A percentile compares a stretch with the other conserved stretches of the same genome.
phyloP scores from a whole-genome alignment of 805 yeast species.

The Candida berthetii region DNA sequence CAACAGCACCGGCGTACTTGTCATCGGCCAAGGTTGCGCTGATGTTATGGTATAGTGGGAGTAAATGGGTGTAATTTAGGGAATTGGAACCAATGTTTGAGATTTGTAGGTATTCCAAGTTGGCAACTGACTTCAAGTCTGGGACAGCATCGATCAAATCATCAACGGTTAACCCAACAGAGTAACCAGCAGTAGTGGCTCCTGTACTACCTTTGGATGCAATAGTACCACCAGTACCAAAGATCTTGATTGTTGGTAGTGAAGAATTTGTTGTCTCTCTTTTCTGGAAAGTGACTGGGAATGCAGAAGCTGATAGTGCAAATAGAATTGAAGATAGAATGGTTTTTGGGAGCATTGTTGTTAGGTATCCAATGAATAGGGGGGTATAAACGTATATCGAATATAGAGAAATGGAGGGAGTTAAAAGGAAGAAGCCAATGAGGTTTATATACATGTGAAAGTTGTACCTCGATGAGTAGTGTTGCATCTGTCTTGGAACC shows the following conservation, averaged over 20 bases:
- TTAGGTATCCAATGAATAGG: too few relatives aligned
- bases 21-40: constrained; percentile 32
- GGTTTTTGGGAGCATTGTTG: too few relatives aligned
- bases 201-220: constrained; percentile 44
- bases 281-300: too few relatives aligned
- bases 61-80: constrained; percentile 38
- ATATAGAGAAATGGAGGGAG: too few relatives aligned
- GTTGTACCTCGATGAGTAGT: too few relatives aligned
- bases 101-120: constrained; percentile 55
- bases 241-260: constrained; percentile 29
- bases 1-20: constrained; percentile 50
- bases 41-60: constrained; percentile 39
- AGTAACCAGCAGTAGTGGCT: constrained; percentile 47
- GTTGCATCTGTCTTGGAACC: too few relatives aligned
- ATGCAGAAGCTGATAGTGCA: too few relatives aligned
- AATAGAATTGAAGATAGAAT: too few relatives aligned
- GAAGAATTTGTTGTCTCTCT: too few relatives aligned
- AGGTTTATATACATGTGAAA: too few relatives aligned
- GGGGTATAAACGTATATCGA: too few relatives aligned
- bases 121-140: constrained; percentile 46
- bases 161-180: constrained; percentile 43
- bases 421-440: too few relatives aligned
- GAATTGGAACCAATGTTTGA: constrained; percentile 58
- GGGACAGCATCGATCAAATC: constrained; percentile 50
- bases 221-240: constrained; percentile 56